Conservation (phyloP, 2,329 filamentous ascomycete genomes). For the Neopestalotiopsis sp. region DNA sequence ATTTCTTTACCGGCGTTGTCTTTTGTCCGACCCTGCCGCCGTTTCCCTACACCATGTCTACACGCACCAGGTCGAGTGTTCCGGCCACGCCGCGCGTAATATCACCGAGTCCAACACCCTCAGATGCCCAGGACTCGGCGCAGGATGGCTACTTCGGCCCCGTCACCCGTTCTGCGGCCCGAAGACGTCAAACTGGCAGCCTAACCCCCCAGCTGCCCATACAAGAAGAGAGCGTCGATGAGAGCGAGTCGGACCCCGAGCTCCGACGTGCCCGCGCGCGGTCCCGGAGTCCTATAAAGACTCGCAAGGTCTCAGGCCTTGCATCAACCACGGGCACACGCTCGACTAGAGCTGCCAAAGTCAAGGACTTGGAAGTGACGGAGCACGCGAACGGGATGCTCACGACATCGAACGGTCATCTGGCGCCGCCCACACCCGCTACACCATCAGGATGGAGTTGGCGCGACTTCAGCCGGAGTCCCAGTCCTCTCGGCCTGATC, state of each 20-base stretch:
- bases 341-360: conserved; percentile 1
- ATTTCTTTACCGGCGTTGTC: conserved; percentile 62
- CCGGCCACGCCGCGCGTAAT: conserved; percentile 87
- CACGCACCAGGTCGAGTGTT: conserved; percentile 58
- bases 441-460: conserved; percentile 72
- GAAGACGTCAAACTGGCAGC: conserved; percentile 54
- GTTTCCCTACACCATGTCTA: conserved; percentile 61
- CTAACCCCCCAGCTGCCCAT: conserved; percentile 62
- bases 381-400: conserved; percentile 27
- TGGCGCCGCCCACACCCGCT: conserved; percentile 70
- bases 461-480: conserved; percentile 88
- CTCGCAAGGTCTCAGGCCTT: conserved; percentile 58
- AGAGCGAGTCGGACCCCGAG: conserved; percentile 54
- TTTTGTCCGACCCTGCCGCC: conserved; percentile 63
- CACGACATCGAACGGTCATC: conserved; percentile 65
- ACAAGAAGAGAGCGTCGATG: conserved; percentile 57
- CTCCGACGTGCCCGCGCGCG: conserved; percentile 70
- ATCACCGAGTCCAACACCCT: conserved; percentile 82
- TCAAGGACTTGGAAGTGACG: conserved; percentile 33
- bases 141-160: conserved; percentile 74
- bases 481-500: conserved; percentile 90
- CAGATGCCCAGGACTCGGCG: conserved; percentile 56
- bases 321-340: conserved; percentile 50
- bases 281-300: conserved; percentile 71
- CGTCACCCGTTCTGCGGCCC: conserved; percentile 76